A percentile compares a stretch with the other conserved stretches of the same genome.
Evolutionary conservation across 495 filamentous ascomycete genomes (phyloP).

Genomic region (Xylaria curta): DNA sequence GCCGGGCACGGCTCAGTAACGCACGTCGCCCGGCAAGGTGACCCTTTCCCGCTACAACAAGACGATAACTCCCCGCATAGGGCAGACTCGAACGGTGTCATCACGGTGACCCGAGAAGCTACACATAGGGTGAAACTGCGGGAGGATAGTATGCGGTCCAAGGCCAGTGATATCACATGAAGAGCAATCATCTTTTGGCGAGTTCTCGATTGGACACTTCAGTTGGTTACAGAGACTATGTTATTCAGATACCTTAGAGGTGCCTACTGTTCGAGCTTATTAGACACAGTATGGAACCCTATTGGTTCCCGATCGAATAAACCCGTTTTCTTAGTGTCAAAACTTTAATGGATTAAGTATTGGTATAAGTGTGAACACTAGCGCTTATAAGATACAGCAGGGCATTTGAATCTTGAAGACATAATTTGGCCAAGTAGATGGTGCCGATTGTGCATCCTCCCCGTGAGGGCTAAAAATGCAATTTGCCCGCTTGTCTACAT

Average conservation of each 20-base stretch:
- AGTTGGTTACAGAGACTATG: not conserved
- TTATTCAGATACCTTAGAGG: not conserved
- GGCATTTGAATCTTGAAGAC: not conserved
- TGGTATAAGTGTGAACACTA: not conserved
- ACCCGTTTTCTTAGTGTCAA: not conserved
- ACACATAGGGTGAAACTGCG: not conserved
- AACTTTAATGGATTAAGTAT: not conserved
- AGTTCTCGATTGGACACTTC: not conserved
- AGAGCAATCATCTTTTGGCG: not conserved
- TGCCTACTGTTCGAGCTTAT: not conserved
- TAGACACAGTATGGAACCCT: not conserved
- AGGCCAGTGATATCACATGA: not conserved
- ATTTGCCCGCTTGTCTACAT: too few species aligned
- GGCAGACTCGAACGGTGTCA: not conserved
- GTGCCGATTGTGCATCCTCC: too few species aligned
- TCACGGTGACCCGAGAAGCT: conserved; percentile 1
- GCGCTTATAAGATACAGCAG: not conserved
- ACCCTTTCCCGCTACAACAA: conserved; percentile 1
- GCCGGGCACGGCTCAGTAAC: not conserved
- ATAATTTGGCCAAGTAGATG: not conserved
- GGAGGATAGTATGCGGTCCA: not conserved
- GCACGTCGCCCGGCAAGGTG: not conserved
- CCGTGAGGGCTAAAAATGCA: too few species aligned
- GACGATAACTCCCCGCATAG: not conserved
- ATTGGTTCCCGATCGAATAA: not conserved